These are phyloP conservation scores for Metschnikowia reukaufii DNA, from an alignment of 805 yeast species.

Conservation along the genomic window DNA sequence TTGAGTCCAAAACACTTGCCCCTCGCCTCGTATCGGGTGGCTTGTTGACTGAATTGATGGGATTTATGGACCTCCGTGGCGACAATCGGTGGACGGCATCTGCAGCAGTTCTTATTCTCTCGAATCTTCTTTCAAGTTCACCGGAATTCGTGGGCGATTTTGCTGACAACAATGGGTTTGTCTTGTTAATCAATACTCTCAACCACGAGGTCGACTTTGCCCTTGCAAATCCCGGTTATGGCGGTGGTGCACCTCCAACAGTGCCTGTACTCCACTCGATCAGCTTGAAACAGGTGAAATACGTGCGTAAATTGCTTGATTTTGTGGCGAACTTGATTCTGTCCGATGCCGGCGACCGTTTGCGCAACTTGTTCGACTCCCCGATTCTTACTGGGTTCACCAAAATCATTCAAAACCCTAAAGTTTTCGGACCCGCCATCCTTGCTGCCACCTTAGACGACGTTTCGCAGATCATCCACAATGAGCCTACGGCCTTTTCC, in stretches of 20 bases:
- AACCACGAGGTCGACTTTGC: slow-evolving; percentile 66
- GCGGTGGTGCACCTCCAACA: slow-evolving; percentile 56
- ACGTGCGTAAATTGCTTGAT: slow-evolving; percentile 51
- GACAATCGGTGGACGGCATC: slow-evolving; percentile 57
- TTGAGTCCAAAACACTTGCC: slow-evolving; percentile 54
- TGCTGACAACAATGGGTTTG: slow-evolving; percentile 65
- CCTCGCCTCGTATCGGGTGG: slow-evolving; percentile 73
- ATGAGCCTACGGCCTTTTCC: slow-evolving; percentile 86
- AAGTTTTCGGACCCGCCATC: slow-evolving; percentile 65
- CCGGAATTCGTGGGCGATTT: slow-evolving; percentile 61
- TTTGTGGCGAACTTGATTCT: slow-evolving; percentile 63
- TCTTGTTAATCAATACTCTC: slow-evolving; percentile 56
- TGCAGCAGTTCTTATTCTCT: slow-evolving; percentile 61
- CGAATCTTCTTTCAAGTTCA: slow-evolving; percentile 42
- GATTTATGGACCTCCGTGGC: slow-evolving; percentile 54
- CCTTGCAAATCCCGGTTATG: slow-evolving; percentile 54
- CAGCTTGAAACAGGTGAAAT: slow-evolving; percentile 58
- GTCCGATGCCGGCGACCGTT: slow-evolving; percentile 78
- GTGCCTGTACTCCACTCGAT: slow-evolving; percentile 52
- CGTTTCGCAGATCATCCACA: slow-evolving; percentile 71
- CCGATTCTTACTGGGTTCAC: slow-evolving; percentile 65
- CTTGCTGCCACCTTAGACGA: slow-evolving; percentile 61
- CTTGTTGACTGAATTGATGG: slow-evolving; percentile 60
- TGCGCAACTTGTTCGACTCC: slow-evolving; percentile 84
- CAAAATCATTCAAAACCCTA: slow-evolving; percentile 54